Evolutionary conservation across 208 protist genomes (phyloP).

Genomic region (Balamuthia mandrillaris): DNA sequence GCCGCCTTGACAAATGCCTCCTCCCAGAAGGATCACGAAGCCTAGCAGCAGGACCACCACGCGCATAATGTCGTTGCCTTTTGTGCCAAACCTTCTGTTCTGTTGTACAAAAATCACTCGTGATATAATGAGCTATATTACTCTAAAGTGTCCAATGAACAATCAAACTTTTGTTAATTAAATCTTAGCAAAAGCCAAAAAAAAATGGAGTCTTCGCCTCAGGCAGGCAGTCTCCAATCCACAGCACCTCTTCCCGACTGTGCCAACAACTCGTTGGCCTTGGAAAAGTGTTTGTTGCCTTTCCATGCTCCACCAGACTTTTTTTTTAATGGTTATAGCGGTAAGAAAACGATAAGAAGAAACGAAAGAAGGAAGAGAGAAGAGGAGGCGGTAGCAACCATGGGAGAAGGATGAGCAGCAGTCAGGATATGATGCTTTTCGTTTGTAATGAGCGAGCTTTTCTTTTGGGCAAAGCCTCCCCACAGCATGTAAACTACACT

Average conservation of each 20-base stretch:
- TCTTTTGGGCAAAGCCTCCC: slow-evolving; percentile 64
- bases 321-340: not conserved
- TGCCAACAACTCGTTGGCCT: slow-evolving; percentile 50
- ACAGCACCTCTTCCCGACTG: not conserved
- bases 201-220: no score
- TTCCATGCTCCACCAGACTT: slow-evolving; percentile 51
- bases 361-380: not conserved
- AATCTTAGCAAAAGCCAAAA: no score
- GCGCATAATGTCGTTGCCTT: no score
- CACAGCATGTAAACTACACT: slow-evolving; percentile 69
- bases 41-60: no score
- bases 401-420: not conserved
- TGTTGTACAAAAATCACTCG: no score
- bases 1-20: no score
- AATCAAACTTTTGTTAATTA: no score
- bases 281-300: slow-evolving; percentile 61
- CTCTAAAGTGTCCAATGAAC: no score
- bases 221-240: slow-evolving; percentile 40
- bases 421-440: not conserved
- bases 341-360: not conserved
- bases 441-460: slow-evolving; percentile 41
- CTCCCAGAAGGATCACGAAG: no score
- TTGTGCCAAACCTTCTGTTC: no score
- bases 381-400: not conserved
- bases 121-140: no score